A percentile compares a stretch with the other conserved stretches of the same genome.
These are phyloP conservation scores for Berkeleyomyces basicola DNA, from an alignment of 2,329 filamentous ascomycete species.

Conservation along the genomic window DNA sequence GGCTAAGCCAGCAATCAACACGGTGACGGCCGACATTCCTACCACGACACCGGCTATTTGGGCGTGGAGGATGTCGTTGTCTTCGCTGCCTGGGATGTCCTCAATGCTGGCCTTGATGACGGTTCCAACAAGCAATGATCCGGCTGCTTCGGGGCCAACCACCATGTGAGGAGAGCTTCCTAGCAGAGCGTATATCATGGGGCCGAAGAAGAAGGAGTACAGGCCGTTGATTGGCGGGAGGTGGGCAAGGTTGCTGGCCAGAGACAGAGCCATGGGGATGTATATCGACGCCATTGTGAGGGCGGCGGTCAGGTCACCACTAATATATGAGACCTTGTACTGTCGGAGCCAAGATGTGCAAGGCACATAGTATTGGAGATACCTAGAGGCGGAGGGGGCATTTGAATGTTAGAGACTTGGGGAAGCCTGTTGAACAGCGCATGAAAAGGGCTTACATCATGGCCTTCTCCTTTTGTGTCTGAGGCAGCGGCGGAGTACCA, in stretches of 20 bases:
- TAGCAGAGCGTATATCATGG: constrained; percentile 75
- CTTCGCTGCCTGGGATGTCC: constrained; percentile 43
- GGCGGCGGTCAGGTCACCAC: constrained; percentile 74
- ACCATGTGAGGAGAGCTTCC: constrained; percentile 89
- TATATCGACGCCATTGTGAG: constrained; percentile 98
- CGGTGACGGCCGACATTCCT: constrained; percentile 72
- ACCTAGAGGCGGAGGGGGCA: constrained; percentile 33
- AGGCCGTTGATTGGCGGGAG: constrained; percentile 86
- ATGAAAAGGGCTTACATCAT: constrained; percentile 4
- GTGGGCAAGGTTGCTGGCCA: constrained; percentile 82
- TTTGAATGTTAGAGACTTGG: background rate
- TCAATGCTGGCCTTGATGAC: constrained; percentile 68
- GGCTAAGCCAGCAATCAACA: constrained; percentile 71
- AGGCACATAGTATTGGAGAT: constrained; percentile 84
- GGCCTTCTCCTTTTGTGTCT: constrained; percentile 1
- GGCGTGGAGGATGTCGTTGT: constrained; percentile 52
- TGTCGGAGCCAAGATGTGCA: constrained; percentile 80
- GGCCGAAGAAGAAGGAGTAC: constrained; percentile 87
- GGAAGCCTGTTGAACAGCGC: background rate
- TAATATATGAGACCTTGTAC: constrained; percentile 66
- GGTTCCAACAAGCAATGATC: constrained; percentile 75
- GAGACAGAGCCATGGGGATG: constrained; percentile 88
- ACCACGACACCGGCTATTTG: constrained; percentile 77
- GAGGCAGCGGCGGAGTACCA: background rate
- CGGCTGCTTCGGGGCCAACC: constrained; percentile 86